Evolutionary conservation across 2,329 filamentous ascomycete species (phyloP).

Genomic region (Epichloe sp.): DNA sequence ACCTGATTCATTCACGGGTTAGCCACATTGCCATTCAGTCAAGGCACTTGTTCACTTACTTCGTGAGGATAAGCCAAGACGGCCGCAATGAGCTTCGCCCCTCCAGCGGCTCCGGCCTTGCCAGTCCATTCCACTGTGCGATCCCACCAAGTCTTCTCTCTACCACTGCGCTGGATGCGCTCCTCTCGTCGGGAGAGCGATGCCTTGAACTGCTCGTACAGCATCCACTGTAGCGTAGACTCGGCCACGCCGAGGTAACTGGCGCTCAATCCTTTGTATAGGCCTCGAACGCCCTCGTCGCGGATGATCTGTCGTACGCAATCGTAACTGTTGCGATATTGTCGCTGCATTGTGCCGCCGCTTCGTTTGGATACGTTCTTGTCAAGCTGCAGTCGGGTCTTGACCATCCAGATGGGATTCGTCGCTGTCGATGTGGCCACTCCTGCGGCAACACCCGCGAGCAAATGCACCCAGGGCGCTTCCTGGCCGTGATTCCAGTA

Average conservation of each 20-base stretch:
- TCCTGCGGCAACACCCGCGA: slow-evolving; percentile 64
- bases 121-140: slow-evolving; percentile 64
- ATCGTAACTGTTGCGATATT: slow-evolving; percentile 79
- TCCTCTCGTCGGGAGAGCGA: slow-evolving; percentile 53
- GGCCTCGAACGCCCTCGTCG: slow-evolving; percentile 64
- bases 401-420: slow-evolving; percentile 94
- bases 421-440: slow-evolving; percentile 81
- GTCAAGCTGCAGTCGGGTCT: slow-evolving; percentile 85
- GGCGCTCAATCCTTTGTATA: slow-evolving; percentile 85
- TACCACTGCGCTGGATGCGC: slow-evolving; percentile 41
- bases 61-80: slow-evolving; percentile 87
- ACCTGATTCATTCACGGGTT: slow-evolving; percentile 34
- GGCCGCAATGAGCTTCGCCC: slow-evolving; percentile 75
- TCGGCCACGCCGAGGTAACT: slow-evolving; percentile 86
- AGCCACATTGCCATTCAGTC: neutral
- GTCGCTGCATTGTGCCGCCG: slow-evolving; percentile 41
- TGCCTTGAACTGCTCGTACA: slow-evolving; percentile 87
- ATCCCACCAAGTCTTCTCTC: slow-evolving; percentile 58
- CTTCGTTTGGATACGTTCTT: slow-evolving; percentile 59
- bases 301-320: slow-evolving; percentile 72
- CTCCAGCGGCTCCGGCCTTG: slow-evolving; percentile 65
- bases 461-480: slow-evolving; percentile 63
- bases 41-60: slow-evolving; percentile 31
- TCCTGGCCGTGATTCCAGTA: slow-evolving; percentile 59
- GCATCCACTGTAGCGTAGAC: slow-evolving; percentile 81